Percentiles rank a stretch among this genome's conserved stretches.
Evolutionary conservation across 2,329 filamentous ascomycete species (phyloP).

Genomic region (Ascocoryne sarcoides): DNA sequence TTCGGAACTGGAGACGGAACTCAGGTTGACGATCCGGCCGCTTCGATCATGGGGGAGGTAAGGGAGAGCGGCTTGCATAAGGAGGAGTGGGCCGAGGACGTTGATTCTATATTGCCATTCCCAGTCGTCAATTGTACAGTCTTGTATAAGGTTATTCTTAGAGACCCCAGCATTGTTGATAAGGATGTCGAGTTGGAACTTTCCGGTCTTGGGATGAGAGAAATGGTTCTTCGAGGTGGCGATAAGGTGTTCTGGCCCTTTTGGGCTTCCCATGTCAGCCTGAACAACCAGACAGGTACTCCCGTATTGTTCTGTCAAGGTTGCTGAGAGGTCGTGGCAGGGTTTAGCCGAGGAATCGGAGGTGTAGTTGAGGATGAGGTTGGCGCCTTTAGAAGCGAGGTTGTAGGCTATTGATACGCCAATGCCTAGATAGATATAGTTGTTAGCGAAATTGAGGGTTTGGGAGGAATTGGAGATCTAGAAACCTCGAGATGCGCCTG

Average conservation of each 20-base stretch:
- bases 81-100: constrained; percentile 69
- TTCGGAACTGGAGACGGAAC: constrained; percentile 46
- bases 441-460: constrained; percentile 5
- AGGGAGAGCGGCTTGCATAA: constrained; percentile 63
- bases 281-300: constrained; percentile 56
- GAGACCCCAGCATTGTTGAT: constrained; percentile 78
- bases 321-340: constrained; percentile 44
- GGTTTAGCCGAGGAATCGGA: constrained; percentile 47
- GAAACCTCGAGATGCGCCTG: constrained; percentile 67
- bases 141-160: constrained; percentile 55
- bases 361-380: constrained; percentile 57
- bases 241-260: constrained; percentile 52
- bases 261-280: constrained; percentile 59
- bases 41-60: constrained; percentile 62
- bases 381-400: constrained; percentile 59
- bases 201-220: constrained; percentile 33
- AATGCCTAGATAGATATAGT: constrained; percentile 59
- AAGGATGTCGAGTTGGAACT: constrained; percentile 69
- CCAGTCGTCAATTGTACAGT: constrained; percentile 59
- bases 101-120: constrained; percentile 68
- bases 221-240: constrained; percentile 50
- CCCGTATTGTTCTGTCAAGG: constrained; percentile 47
- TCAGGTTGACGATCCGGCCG: constrained; percentile 55
- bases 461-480: constrained; percentile 1
- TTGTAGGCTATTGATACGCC: constrained; percentile 55